phyloP scores from a whole-genome alignment of 352 stramenopile genomes.

The Phytophthora pini region DNA sequence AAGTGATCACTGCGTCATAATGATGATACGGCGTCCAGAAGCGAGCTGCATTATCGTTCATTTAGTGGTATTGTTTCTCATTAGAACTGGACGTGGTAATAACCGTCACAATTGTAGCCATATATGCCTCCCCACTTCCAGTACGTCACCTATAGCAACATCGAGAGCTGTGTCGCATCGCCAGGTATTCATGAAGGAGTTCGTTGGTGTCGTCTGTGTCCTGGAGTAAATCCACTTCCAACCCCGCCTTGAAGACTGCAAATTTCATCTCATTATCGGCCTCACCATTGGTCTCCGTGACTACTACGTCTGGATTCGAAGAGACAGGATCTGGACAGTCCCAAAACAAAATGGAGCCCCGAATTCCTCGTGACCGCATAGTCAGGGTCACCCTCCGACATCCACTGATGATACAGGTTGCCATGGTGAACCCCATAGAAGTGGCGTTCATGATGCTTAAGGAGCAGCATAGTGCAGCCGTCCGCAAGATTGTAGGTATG shows the following conservation, averaged over 20 bases:
- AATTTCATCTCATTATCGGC: not conserved
- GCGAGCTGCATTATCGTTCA: too few species aligned
- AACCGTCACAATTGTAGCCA: too few species aligned
- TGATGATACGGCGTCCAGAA: too few species aligned
- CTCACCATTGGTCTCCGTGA: not conserved
- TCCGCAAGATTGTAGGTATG: not conserved
- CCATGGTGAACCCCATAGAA: not conserved
- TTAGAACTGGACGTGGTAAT: too few species aligned
- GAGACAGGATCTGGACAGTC: too few species aligned
- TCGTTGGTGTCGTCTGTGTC: not conserved
- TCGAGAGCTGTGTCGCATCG: not conserved
- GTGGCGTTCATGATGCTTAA: not conserved
- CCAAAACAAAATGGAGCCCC: not conserved
- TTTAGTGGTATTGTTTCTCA: too few species aligned
- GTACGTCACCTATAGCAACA: too few species aligned
- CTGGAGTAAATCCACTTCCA: not conserved
- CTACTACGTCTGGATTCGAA: not conserved
- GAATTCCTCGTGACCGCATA: not conserved
- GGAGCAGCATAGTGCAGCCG: not conserved
- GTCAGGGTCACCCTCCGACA: not conserved
- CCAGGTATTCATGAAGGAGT: not conserved
- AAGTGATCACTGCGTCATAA: too few species aligned
- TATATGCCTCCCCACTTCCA: too few species aligned
- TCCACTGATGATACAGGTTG: not conserved
- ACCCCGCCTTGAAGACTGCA: not conserved